These are phyloP conservation scores for Globisporangium cystogenes DNA, from an alignment of 352 stramenopile genomes.

Conservation along the genomic window DNA sequence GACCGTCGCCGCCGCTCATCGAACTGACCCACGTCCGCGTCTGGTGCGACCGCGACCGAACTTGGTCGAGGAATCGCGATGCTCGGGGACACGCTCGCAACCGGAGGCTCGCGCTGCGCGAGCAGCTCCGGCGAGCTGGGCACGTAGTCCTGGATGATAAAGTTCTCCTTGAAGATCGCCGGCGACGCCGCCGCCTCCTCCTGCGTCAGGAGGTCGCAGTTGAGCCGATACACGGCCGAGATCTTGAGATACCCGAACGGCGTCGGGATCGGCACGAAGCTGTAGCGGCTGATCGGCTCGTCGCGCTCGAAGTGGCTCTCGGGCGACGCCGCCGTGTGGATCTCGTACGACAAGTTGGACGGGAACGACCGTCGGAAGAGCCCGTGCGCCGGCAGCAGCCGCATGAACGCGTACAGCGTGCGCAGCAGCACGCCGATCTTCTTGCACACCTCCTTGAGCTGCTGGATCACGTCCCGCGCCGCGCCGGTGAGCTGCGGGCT, in stretches of 20 bases:
- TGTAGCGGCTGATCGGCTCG: slow-evolving; percentile 53
- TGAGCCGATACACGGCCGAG: slow-evolving; percentile 50
- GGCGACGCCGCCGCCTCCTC: slow-evolving; percentile 21
- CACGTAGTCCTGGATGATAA: slow-evolving; percentile 86
- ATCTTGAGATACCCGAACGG: slow-evolving; percentile 75
- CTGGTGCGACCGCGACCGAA: slow-evolving; percentile 7
- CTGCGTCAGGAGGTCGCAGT: slow-evolving; percentile 41
- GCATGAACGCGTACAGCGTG: slow-evolving; percentile 71
- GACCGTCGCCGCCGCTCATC: slow-evolving; percentile 12
- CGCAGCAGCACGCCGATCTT: slow-evolving; percentile 69
- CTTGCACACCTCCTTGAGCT: slow-evolving; percentile 79
- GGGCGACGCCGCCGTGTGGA: slow-evolving; percentile 26
- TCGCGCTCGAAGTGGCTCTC: slow-evolving; percentile 28
- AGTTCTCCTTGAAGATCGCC: slow-evolving; percentile 57
- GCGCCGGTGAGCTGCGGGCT: slow-evolving; percentile 14
- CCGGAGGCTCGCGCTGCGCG: slow-evolving; percentile 6
- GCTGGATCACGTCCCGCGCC: slow-evolving; percentile 66
- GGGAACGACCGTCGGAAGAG: slow-evolving; percentile 63
- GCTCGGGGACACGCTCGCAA: not conserved
- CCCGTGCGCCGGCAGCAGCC: slow-evolving; percentile 63
- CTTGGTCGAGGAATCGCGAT: slow-evolving; percentile 7
- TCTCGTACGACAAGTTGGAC: slow-evolving; percentile 55
- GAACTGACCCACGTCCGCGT: slow-evolving; percentile 3
- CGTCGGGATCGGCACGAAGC: slow-evolving; percentile 72
- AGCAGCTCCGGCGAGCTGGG: slow-evolving; percentile 46